phyloP scores from a whole-genome alignment of 768 basidiomycete species.

The Leccinum pellstonianum region DNA sequence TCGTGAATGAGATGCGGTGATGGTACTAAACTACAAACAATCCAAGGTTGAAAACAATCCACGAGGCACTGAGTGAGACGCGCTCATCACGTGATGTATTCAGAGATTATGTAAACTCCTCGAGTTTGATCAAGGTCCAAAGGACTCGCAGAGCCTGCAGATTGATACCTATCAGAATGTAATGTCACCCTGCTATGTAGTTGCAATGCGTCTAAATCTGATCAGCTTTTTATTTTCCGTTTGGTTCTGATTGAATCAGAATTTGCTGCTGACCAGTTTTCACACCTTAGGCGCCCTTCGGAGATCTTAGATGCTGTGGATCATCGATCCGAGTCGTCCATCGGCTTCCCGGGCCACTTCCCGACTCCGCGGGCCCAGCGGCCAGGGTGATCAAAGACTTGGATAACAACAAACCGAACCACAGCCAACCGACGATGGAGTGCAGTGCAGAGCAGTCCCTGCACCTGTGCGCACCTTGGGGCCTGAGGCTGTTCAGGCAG shows the following conservation, averaged over 20 bases:
- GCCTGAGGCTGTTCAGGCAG: neutral
- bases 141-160: too few species aligned
- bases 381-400: slow-evolving; percentile 1
- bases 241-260: neutral
- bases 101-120: neutral
- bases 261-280: neutral
- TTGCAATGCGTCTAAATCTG: too few species aligned
- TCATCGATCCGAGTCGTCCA: neutral
- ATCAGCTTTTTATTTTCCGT: neutral
- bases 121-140: too few species aligned
- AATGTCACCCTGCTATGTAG: too few species aligned
- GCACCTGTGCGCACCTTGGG: too few species aligned
- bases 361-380: neutral
- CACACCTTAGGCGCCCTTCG: neutral
- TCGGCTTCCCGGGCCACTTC: neutral
- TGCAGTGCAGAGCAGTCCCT: neutral
- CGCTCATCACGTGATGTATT: slow-evolving; percentile 31
- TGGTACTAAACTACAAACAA: slow-evolving; percentile 10
- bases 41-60: slow-evolving; percentile 10
- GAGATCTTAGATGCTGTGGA: neutral
- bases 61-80: slow-evolving; percentile 19
- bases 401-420: slow-evolving; percentile 1
- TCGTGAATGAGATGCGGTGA: slow-evolving; percentile 20
- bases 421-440: neutral
- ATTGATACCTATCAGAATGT: too few species aligned